A percentile compares a stretch with the other conserved stretches of the same genome.
phyloP scores from a whole-genome alignment of 495 filamentous ascomycete genomes.

The Aspergillus diversus region DNA sequence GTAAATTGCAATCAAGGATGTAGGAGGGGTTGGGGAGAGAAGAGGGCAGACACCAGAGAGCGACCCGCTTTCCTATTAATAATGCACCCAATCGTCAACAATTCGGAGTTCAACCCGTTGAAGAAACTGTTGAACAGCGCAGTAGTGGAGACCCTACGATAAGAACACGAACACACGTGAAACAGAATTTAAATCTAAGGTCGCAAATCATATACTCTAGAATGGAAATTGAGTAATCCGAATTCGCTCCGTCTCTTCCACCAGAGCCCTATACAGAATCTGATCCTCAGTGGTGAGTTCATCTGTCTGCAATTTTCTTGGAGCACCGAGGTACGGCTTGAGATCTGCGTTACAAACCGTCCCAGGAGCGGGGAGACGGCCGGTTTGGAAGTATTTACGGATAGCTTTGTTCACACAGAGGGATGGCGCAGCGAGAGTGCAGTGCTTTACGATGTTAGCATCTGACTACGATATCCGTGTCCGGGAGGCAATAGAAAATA shows the following conservation, averaged over 20 bases:
- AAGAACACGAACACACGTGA: neutral
- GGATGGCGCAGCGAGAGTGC: constrained; percentile 49
- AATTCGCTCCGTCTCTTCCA: constrained; percentile 8
- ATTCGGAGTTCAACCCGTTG: neutral
- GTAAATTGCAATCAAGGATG: neutral
- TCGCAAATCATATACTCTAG: neutral
- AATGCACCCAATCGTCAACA: neutral
- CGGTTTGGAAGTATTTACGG: constrained; percentile 52
- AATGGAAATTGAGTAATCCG: constrained; percentile 4
- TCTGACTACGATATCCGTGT: neutral
- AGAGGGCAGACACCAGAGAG: neutral
- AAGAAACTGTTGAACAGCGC: neutral
- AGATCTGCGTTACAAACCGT: constrained; percentile 47
- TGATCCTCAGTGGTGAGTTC: neutral
- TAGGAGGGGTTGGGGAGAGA: constrained; percentile 5
- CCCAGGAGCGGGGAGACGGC: constrained; percentile 44
- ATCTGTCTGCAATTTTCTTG: neutral
- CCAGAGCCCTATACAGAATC: neutral
- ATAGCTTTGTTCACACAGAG: constrained; percentile 48
- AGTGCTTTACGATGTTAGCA: constrained; percentile 41
- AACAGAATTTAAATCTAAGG: neutral
- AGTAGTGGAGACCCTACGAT: neutral
- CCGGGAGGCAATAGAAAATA: constrained; percentile 6
- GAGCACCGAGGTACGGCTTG: constrained; percentile 30
- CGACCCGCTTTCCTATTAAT: neutral